A percentile compares a stretch with the other conserved stretches of the same genome.
These are phyloP conservation scores for Tolypocladium ovalisporum DNA, from an alignment of 2,329 filamentous ascomycete species.

Conservation along the genomic window DNA sequence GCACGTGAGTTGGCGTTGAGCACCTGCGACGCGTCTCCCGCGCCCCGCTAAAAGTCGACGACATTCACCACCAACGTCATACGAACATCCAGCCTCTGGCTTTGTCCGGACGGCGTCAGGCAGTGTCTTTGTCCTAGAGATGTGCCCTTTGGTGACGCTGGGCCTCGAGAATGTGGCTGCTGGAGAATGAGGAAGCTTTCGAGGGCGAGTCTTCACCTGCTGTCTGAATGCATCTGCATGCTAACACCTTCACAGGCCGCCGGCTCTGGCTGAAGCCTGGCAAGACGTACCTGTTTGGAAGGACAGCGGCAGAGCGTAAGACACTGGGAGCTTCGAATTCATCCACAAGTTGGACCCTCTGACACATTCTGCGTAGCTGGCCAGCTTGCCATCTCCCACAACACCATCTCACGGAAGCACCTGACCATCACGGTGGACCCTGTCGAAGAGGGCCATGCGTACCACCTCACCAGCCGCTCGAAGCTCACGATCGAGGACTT, in stretches of 20 bases:
- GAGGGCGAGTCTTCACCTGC: conserved; percentile 20
- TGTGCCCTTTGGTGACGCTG: not conserved
- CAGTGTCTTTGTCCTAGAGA: not conserved
- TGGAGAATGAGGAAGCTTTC: conserved; percentile 48
- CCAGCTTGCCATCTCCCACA: conserved; percentile 61
- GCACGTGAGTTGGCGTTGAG: conserved; percentile 2
- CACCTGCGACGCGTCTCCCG: not conserved
- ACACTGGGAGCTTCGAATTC: not conserved
- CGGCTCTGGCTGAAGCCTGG: conserved; percentile 79
- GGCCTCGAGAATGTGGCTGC: conserved; percentile 46
- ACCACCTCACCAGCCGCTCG: conserved; percentile 54
- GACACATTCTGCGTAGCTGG: conserved; percentile 34
- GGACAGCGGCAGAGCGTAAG: conserved; percentile 58
- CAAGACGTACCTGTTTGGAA: conserved; percentile 75
- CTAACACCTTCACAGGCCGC: conserved; percentile 18
- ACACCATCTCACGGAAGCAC: conserved; percentile 82
- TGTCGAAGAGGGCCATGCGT: conserved; percentile 55
- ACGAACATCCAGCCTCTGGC: not conserved
- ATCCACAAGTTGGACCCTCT: not conserved
- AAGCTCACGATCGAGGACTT: conserved; percentile 65
- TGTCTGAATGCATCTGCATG: not conserved
- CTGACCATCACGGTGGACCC: conserved; percentile 62
- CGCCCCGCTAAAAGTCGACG: not conserved
- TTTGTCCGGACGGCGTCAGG: not conserved
- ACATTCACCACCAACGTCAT: not conserved